phyloP scores from a whole-genome alignment of 495 filamentous ascomycete genomes.

The Haplographium delicatum region DNA sequence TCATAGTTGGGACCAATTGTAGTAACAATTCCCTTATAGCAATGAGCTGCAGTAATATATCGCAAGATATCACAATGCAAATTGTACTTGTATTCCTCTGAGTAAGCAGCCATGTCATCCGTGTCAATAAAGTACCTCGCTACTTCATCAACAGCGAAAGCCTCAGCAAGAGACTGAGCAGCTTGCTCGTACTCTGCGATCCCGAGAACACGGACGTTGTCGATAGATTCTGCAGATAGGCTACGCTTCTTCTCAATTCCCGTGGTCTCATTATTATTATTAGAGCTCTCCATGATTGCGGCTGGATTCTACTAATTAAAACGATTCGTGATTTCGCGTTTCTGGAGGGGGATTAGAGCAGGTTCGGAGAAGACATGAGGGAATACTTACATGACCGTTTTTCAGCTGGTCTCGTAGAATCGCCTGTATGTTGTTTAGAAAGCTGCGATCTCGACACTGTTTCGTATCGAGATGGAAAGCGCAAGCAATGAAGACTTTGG shows the following conservation, averaged over 20 bases:
- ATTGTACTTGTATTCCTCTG: slow-evolving; percentile 61
- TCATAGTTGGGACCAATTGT: slow-evolving; percentile 69
- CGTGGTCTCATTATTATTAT: slow-evolving; percentile 20
- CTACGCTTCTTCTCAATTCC: slow-evolving; percentile 40
- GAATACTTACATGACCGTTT: slow-evolving; percentile 22
- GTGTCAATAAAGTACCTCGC: slow-evolving; percentile 66
- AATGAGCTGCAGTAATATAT: slow-evolving; percentile 67
- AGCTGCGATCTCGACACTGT: slow-evolving; percentile 67
- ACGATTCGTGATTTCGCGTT: neutral
- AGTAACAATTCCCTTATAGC: slow-evolving; percentile 63
- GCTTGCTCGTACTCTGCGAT: slow-evolving; percentile 62
- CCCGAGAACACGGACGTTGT: slow-evolving; percentile 52
- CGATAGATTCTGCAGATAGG: slow-evolving; percentile 40
- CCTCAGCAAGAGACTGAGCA: slow-evolving; percentile 61
- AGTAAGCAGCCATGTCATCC: slow-evolving; percentile 53
- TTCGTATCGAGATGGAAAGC: slow-evolving; percentile 66
- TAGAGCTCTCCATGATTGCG: slow-evolving; percentile 25
- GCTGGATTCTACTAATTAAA: neutral
- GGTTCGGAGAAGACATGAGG: neutral
- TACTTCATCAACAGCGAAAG: slow-evolving; percentile 70
- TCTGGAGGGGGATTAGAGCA: neutral
- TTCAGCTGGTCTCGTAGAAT: slow-evolving; percentile 39
- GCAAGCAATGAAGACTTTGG: slow-evolving; percentile 61
- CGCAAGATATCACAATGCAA: slow-evolving; percentile 69
- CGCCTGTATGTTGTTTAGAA: slow-evolving; percentile 66